phyloP scores from a whole-genome alignment of 306 rosid species.

The Castanopsis chinensis region DNA sequence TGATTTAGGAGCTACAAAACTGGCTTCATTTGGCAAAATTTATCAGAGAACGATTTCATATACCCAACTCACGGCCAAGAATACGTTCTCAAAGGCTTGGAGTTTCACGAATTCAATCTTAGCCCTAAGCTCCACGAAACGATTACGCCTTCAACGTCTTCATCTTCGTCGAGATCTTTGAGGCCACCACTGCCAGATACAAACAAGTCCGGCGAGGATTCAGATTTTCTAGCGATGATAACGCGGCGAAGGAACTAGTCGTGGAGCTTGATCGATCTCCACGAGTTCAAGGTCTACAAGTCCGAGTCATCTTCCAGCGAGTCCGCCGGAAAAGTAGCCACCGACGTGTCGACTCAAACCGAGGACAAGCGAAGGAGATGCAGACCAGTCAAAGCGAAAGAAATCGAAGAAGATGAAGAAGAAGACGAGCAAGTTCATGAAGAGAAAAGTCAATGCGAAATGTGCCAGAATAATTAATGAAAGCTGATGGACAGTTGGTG shows the following conservation, averaged over 20 bases:
- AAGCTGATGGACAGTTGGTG: conserved; percentile 65
- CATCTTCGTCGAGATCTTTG: conserved; percentile 46
- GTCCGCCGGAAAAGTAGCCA: conserved; percentile 58
- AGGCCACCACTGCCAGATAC: conserved; percentile 39
- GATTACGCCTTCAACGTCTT: not conserved
- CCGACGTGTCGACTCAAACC: conserved; percentile 93
- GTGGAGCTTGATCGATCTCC: conserved; percentile 78
- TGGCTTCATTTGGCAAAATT: conserved; percentile 96
- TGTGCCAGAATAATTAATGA: conserved; percentile 66
- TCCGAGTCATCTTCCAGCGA: conserved; percentile 62
- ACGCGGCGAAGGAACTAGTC: conserved; percentile 76
- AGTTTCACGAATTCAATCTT: conserved; percentile 49
- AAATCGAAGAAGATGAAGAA: conserved; percentile 33
- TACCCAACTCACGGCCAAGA: conserved; percentile 86
- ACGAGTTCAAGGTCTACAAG: conserved; percentile 89
- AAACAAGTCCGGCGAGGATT: conserved; percentile 40
- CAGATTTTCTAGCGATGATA: conserved; percentile 54
- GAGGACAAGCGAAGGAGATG: conserved; percentile 75
- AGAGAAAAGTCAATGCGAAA: conserved; percentile 19
- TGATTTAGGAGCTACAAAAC: conserved; percentile 69
- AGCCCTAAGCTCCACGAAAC: conserved; percentile 28
- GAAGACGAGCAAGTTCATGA: conserved; percentile 3
- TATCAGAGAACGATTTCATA: conserved; percentile 85
- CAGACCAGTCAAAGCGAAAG: conserved; percentile 38
- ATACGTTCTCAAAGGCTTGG: conserved; percentile 90